phyloP scores from a whole-genome alignment of 192 early-diverging fungal genomes.

The Linnemannia schmuckeri region DNA sequence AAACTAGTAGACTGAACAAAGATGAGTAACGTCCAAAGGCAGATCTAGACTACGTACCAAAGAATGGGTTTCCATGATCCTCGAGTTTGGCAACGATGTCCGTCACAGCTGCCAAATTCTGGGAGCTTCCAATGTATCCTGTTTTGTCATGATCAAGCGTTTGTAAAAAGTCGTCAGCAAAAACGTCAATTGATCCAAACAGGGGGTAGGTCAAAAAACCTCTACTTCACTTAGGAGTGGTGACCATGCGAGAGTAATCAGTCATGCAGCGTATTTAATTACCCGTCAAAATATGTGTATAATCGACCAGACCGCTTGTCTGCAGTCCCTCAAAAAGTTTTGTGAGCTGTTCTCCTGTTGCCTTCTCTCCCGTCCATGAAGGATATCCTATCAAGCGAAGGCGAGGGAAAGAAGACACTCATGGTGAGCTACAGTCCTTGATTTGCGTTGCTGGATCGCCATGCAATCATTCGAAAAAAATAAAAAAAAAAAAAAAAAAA shows the following conservation, averaged over 20 bases:
- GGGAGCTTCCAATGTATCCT: slow-evolving; percentile 88
- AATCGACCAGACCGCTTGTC: slow-evolving; percentile 78
- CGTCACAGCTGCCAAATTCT: slow-evolving; percentile 70
- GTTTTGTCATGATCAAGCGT: not conserved
- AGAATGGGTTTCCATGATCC: slow-evolving; percentile 59
- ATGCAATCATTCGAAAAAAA: not conserved
- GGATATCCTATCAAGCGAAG: slow-evolving; percentile 72
- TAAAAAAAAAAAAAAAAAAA: too few relatives aligned
- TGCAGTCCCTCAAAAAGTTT: slow-evolving; percentile 80
- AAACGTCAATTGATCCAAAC: not conserved
- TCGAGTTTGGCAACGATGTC: slow-evolving; percentile 68
- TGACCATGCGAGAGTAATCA: slow-evolving; percentile 8
- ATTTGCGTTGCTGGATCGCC: not conserved
- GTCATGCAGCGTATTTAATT: not conserved
- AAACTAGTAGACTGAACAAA: not conserved
- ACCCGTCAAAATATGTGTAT: slow-evolving; percentile 89
- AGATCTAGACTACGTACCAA: slow-evolving; percentile 54
- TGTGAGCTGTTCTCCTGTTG: slow-evolving; percentile 73
- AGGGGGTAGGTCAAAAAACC: not conserved
- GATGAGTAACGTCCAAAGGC: too few relatives aligned
- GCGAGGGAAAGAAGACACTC: not conserved
- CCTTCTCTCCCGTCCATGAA: slow-evolving; percentile 76
- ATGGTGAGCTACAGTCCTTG: not conserved
- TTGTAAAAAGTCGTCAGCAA: not conserved
- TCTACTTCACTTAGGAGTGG: not conserved